Evolutionary conservation across 768 basidiomycete genomes (phyloP), one percentile per base, ranked within the genome.

Genomic region (Leccinum truebloodii): DNA sequence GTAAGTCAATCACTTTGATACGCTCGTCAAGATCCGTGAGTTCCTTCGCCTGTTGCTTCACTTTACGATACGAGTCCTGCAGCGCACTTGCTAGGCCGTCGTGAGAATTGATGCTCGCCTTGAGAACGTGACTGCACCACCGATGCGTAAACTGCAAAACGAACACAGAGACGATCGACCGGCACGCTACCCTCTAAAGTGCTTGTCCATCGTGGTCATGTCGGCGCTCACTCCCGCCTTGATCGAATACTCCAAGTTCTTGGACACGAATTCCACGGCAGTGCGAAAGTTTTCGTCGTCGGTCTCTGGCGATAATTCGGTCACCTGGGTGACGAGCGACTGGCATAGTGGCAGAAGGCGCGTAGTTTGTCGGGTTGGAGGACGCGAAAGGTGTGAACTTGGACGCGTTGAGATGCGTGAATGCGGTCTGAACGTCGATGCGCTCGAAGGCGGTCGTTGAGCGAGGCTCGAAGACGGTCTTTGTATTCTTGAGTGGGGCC

Each of bases 21-120:
- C 83, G 83, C 39, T 84, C 77, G 67, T 92, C 89, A 24, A 92
- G 73, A 69, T 90, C 88, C 26, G 75, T 79, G 46, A 80, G 77
- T 57, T 79, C 74, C 37, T 76, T 75, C 5, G 83, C 75, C 32
- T 80, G 79, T n/a, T 69, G 62, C 66, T 84, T 87, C 20, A 92
- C 76, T 55, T 74, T 77, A 34, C 67, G 60, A 62, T 84, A 86
- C 1, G 82, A 78, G n/a, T 74, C 74, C 58, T 84, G 76, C 14
- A 93, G 69, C 0, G 89, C 89, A 30, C 81, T 77, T 14, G 85
- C 87, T 4, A 90, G 77, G 14, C 65, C 69, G 66, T 92, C 86
- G 53, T 82, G 78, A 13, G 85, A 84, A 61, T 87, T 84, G 58
- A 94, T 81, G 41, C 83, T 83, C 14, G 89, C 88, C 71, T 92